Evolutionary conservation across 1,284 basidiomycete species (phyloP).

Genomic region (Grifola frondosa): DNA sequence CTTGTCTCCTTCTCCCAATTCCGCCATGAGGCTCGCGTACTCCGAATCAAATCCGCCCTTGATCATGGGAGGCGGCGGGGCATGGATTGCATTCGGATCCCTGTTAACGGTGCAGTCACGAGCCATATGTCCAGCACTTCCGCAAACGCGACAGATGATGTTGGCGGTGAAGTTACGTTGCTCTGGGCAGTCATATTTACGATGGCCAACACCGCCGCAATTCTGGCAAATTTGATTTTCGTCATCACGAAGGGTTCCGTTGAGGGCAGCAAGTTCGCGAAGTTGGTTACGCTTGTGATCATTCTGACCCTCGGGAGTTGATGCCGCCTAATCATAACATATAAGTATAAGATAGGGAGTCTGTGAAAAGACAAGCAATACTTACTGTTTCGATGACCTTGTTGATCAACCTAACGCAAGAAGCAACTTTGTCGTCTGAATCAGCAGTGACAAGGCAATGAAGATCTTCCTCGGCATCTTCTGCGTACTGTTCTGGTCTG

Average conservation of each 20-base stretch:
- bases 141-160: conserved; percentile 96
- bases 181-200: conserved; percentile 97
- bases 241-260: conserved; percentile 98
- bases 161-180: conserved; percentile 96
- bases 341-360: conserved; percentile 10
- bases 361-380: conserved; percentile 16
- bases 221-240: conserved; percentile 99
- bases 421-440: conserved; percentile 85
- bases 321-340: conserved; percentile 73
- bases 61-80: conserved; percentile 42
- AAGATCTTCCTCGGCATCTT: conserved; percentile 98
- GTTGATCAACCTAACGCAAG: conserved; percentile 95
- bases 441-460: conserved; percentile 98
- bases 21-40: conserved; percentile 96
- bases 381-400: conserved; percentile 96
- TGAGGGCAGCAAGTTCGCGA: conserved; percentile 95
- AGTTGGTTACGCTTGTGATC: conserved; percentile 99
- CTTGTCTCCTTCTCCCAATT: conserved; percentile 85
- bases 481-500: conserved; percentile 86
- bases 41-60: conserved; percentile 91
- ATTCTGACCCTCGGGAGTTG: conserved; percentile 98
- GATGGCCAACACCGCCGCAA: conserved; percentile 91
- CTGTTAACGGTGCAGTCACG: conserved; percentile 89
- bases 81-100: conserved; percentile 57
- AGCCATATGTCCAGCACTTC: conserved; percentile 95